Evolutionary conservation across 1,284 basidiomycete species (phyloP), one percentile per base, ranked within the genome.

Genomic region (Cryptococcus hybrid): DNA sequence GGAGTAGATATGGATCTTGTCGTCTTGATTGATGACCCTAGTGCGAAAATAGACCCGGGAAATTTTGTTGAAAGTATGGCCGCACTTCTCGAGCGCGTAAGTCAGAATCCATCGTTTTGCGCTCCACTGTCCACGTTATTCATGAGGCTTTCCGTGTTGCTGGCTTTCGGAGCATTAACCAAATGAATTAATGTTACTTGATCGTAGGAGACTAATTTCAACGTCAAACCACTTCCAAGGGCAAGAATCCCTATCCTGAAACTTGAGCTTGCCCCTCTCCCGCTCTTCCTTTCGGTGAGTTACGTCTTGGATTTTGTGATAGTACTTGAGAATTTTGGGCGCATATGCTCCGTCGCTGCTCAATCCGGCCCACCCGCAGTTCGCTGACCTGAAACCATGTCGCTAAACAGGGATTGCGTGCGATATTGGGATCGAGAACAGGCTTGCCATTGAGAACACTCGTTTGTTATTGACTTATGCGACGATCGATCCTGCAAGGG

Each of bases 221-320:
- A 74, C 56, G 93, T 99, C 79, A 97, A 98, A 79, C 89, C 93
- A 11, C 82, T 99, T 40, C 94, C 95, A 5, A 90, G 95, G 79
- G 95, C 95, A 13, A 88, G 95, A 67, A 98, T 99, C 82, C 95
- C 95, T 30, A 99, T 99, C 77, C 92, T 99, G 75, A 99, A 99
- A 81, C 84, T 99, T 57, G 92, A 88, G 45, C 84, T 97, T 53
- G 87, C 93, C 67, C 94, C 13, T 94, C 92, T 0, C 86, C 87
- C 12, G 92, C 91, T 2, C 81, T 96, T 7, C 93, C 92, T 2
- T 86, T 88, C 50, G 91, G 90, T 69, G 51, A 49, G 71, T 65
- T 8, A 37, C 6, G 45, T n/a, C 24, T 24, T 24, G 24, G 24
- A 24, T 24, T 24, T 24, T 24, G 24, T 24, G 24, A 24, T 24